Evolutionary conservation across 1,139 yeast species (phyloP).

Genomic region (Candida sanyaensis): DNA sequence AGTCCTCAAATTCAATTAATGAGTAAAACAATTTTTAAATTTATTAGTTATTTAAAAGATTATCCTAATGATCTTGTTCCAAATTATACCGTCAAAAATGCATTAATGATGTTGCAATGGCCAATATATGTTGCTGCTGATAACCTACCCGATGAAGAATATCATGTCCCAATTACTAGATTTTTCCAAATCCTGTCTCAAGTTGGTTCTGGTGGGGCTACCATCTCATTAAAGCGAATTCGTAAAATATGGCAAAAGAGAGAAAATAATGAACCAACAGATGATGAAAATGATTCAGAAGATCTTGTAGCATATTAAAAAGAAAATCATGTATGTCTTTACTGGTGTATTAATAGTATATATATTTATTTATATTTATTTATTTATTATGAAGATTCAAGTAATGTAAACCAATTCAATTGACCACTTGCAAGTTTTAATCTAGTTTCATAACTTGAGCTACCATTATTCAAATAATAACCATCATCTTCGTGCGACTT

Average conservation of each 20-base stretch:
- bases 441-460: constrained; percentile 20
- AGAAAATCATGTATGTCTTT: background rate
- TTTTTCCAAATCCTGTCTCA: constrained; percentile 43
- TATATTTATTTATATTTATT: constrained; percentile 3
- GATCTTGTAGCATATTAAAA: constrained; percentile 37
- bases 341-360: background rate
- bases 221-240: constrained; percentile 44
- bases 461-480: no score
- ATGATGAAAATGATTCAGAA: constrained; percentile 28
- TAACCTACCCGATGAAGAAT: constrained; percentile 47
- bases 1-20: constrained; percentile 39
- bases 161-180: constrained; percentile 44
- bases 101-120: constrained; percentile 58
- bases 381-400: constrained; percentile 15
- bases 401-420: constrained; percentile 32
- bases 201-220: constrained; percentile 57
- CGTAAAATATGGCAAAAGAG: constrained; percentile 41
- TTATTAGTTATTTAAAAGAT: constrained; percentile 25
- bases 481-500: no score
- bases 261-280: constrained; percentile 24
- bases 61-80: constrained; percentile 16
- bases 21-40: constrained; percentile 29
- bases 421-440: constrained; percentile 33
- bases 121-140: constrained; percentile 65
- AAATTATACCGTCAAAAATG: constrained; percentile 24